Evolutionary conservation across 2,329 filamentous ascomycete species (phyloP).

Genomic region (Hypoxylon sp.): DNA sequence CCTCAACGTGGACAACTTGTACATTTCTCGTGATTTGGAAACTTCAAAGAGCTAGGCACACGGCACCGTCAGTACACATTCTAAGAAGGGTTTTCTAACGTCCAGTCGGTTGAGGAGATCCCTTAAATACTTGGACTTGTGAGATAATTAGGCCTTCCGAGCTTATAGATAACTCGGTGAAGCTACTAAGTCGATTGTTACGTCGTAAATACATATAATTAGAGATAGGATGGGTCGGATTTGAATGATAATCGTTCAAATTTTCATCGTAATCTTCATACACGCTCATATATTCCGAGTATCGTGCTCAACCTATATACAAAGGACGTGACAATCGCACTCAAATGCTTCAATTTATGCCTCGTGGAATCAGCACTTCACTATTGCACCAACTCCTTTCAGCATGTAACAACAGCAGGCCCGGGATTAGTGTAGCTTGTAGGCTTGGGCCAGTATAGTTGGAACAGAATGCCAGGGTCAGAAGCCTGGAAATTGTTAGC

Average conservation of each 20-base stretch:
- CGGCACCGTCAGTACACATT: not conserved
- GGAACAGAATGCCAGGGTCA: slow-evolving; percentile 51
- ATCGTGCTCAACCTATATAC: not conserved
- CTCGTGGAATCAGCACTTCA: slow-evolving; percentile 24
- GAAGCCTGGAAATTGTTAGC: slow-evolving; percentile 41
- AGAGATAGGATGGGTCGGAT: not conserved
- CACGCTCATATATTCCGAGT: not conserved
- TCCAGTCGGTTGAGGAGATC: not conserved
- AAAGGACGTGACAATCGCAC: not conserved
- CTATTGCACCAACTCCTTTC: not conserved
- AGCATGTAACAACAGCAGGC: slow-evolving; percentile 23
- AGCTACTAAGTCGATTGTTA: too few species aligned
- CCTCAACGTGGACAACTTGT: not conserved
- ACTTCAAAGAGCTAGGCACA: not conserved
- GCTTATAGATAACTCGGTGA: not conserved
- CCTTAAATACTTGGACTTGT: not conserved
- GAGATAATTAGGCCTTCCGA: not conserved
- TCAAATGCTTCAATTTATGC: not conserved
- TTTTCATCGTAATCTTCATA: not conserved
- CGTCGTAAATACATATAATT: too few species aligned
- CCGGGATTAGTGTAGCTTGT: slow-evolving; percentile 52
- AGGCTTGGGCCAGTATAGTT: slow-evolving; percentile 51
- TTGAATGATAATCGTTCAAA: not conserved
- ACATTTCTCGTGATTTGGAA: not conserved
- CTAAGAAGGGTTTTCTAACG: not conserved